Percentiles rank a stretch among this genome's conserved stretches.
Evolutionary conservation across 1,284 basidiomycete species (phyloP).

Genomic region (Microbotryum violaceum): DNA sequence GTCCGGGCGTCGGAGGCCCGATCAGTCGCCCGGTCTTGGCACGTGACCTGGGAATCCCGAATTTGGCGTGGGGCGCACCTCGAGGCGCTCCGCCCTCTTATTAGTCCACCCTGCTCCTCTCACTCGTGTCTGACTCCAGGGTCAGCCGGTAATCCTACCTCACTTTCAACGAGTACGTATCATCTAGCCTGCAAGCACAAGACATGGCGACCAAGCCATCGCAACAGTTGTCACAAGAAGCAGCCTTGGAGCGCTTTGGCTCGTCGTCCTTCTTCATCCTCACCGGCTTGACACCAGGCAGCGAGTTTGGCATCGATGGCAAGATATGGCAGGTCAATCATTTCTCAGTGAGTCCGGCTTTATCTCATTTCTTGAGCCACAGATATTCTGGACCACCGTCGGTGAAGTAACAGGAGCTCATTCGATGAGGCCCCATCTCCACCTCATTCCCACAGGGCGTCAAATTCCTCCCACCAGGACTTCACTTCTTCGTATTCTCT

Average conservation of each 20-base stretch:
- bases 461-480: constrained; percentile 33
- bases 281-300: constrained; percentile 8
- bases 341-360: constrained; percentile 22
- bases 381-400: background rate
- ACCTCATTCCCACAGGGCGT: constrained; percentile 22
- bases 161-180: too few relatives aligned
- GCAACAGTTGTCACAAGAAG: too few relatives aligned
- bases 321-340: constrained; percentile 26
- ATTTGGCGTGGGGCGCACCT: too few relatives aligned
- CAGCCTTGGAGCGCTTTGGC: background rate
- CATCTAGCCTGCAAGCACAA: too few relatives aligned
- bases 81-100: too few relatives aligned
- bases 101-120: too few relatives aligned
- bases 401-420: background rate
- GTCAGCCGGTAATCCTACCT: too few relatives aligned
- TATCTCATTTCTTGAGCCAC: background rate
- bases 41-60: too few relatives aligned
- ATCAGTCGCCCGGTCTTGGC: background rate
- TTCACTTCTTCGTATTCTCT: constrained; percentile 34
- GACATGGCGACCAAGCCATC: too few relatives aligned
- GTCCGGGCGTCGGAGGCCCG: background rate
- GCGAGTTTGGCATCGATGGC: constrained; percentile 34
- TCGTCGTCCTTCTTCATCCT: background rate
- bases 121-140: too few relatives aligned
- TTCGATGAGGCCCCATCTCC: background rate